Evolutionary conservation across 1,284 basidiomycete species (phyloP).

Genomic region (Dichomitus squalens): DNA sequence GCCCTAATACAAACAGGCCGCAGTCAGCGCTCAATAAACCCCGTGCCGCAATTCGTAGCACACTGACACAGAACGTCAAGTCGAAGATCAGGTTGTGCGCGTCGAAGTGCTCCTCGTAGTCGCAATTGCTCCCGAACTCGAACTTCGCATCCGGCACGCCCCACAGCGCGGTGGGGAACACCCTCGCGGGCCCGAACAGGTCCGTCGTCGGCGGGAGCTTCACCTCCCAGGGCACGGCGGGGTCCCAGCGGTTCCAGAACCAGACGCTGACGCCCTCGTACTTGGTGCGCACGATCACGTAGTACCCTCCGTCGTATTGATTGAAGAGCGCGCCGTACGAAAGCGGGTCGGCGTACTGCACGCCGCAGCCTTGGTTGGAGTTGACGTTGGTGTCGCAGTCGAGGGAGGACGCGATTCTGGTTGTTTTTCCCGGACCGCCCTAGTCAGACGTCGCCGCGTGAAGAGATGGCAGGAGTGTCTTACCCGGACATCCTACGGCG

Average conservation of each 20-base stretch:
- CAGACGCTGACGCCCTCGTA: constrained; percentile 50
- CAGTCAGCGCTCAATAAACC: no score
- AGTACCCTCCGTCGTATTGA: constrained; percentile 51
- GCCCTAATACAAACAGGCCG: no score
- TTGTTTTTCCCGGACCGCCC: neutral
- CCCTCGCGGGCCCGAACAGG: constrained; percentile 4
- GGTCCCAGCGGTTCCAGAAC: constrained; percentile 53
- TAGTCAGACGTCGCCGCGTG: neutral
- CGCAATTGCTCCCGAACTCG: constrained; percentile 42
- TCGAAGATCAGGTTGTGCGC: constrained; percentile 55
- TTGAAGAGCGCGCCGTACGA: constrained; percentile 59
- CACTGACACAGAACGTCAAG: constrained; percentile 53
- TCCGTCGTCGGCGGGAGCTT: constrained; percentile 9
- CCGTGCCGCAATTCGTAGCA: no score
- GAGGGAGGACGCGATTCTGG: constrained; percentile 38
- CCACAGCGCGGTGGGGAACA: constrained; percentile 43
- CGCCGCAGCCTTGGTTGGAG: constrained; percentile 66
- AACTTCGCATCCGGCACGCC: constrained; percentile 53
- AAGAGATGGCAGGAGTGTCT: constrained; percentile 20
- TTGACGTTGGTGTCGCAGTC: constrained; percentile 54
- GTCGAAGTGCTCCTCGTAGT: constrained; percentile 48
- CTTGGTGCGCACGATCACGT: constrained; percentile 42
- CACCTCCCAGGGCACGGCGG: constrained; percentile 43
- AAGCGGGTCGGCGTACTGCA: constrained; percentile 41
- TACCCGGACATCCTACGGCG: constrained; percentile 46